phyloP scores from a whole-genome alignment of 2,329 filamentous ascomycete species.

The Aspergillus sp. region DNA sequence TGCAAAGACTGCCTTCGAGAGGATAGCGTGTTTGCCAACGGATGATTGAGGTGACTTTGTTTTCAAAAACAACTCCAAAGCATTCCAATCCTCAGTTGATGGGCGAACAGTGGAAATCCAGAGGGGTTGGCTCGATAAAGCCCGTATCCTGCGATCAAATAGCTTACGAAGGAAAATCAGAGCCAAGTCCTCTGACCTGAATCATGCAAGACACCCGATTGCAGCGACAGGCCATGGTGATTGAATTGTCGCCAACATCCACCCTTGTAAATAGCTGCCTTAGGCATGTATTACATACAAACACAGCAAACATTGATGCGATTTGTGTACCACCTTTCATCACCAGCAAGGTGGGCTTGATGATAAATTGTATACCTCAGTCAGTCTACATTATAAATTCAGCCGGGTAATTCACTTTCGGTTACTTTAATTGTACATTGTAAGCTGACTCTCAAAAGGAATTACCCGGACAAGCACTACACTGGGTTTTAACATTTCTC shows the following conservation, averaged over 20 bases:
- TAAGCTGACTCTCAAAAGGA: neutral
- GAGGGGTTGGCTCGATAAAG: neutral
- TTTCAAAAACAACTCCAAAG: neutral
- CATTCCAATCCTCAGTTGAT: neutral
- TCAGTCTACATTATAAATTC: neutral
- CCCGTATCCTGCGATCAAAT: neutral
- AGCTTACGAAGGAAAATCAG: too few species aligned
- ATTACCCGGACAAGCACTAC: neutral
- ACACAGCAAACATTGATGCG: conserved; percentile 14
- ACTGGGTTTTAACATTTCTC: neutral
- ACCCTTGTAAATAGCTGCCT: neutral
- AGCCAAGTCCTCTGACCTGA: too few species aligned
- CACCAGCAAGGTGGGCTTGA: neutral
- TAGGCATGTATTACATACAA: neutral
- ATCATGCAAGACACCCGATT: too few species aligned
- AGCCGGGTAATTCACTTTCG: neutral
- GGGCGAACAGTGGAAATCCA: neutral
- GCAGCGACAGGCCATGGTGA: too few species aligned
- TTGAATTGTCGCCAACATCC: neutral
- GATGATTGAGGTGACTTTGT: neutral
- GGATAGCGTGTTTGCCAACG: neutral
- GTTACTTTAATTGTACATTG: neutral
- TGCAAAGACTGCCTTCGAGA: neutral
- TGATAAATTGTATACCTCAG: neutral
- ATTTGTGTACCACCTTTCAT: conserved; percentile 10